phyloP scores from a whole-genome alignment of 2,329 filamentous ascomycete genomes.

The Cladophialophora psammophila region DNA sequence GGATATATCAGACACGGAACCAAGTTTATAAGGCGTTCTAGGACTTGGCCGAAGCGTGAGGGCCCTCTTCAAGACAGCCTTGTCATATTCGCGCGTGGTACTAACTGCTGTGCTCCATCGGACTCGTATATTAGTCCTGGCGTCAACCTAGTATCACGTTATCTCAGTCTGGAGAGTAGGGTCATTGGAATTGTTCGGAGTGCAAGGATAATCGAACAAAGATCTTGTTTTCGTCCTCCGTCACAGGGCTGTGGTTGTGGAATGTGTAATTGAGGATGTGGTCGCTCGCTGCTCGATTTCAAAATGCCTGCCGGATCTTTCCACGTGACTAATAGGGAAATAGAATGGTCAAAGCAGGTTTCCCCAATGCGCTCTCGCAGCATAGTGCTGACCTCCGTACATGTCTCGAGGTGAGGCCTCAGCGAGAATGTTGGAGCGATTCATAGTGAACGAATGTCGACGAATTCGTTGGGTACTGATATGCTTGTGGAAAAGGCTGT shows the following conservation, averaged over 20 bases:
- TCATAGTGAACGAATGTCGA: background rate
- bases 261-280: background rate
- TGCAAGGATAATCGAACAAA: background rate
- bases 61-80: background rate
- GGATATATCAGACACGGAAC: background rate
- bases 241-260: background rate
- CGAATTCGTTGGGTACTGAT: background rate
- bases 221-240: background rate
- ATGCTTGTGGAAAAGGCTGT: background rate
- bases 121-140: background rate
- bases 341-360: background rate
- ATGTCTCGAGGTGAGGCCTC: background rate
- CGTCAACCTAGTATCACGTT: background rate
- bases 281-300: background rate
- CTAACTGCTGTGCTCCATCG: background rate
- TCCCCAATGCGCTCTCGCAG: background rate
- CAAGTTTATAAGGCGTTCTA: background rate
- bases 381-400: background rate
- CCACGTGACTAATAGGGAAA: background rate
- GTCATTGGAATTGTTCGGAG: background rate
- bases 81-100: background rate
- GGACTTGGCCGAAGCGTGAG: background rate
- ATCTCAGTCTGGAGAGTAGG: background rate
- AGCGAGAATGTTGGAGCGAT: background rate
- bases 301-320: background rate